A percentile compares a stretch with the other conserved stretches of the same genome.
phyloP scores from a whole-genome alignment of 345 rosid species.

The Eucalyptus sp. region DNA sequence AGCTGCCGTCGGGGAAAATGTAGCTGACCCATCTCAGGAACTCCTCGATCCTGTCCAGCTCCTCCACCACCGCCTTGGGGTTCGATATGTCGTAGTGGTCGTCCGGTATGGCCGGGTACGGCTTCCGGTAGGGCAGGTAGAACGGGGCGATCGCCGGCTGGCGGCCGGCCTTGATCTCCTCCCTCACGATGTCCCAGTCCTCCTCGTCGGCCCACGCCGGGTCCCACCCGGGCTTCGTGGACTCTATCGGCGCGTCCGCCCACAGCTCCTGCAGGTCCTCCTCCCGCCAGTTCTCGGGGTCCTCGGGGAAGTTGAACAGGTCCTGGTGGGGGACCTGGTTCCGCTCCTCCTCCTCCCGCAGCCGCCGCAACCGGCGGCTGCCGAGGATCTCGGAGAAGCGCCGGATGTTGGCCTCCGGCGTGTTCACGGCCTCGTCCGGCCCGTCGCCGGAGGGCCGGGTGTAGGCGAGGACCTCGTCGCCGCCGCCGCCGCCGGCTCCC shows the following conservation, averaged over 20 bases:
- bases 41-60: constrained; percentile 91
- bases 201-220: constrained; percentile 78
- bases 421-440: constrained; percentile 9
- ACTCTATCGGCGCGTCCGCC: constrained; percentile 59
- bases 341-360: constrained; percentile 37
- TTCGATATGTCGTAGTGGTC: constrained; percentile 43
- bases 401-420: constrained; percentile 43
- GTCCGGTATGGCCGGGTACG: constrained; percentile 68
- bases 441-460: constrained; percentile 26
- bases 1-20: constrained; percentile 81
- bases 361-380: constrained; percentile 18
- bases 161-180: constrained; percentile 41
- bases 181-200: constrained; percentile 52
- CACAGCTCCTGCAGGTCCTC: constrained; percentile 72
- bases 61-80: constrained; percentile 71
- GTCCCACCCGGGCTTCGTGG: constrained; percentile 82
- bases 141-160: constrained; percentile 78
- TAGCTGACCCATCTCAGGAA: constrained; percentile 89
- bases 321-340: constrained; percentile 23
- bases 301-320: constrained; percentile 55
- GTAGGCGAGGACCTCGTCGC: constrained; percentile 4
- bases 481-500: background rate
- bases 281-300: constrained; percentile 74
- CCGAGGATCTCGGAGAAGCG: constrained; percentile 27
- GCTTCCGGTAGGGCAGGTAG: constrained; percentile 73